phyloP scores from a whole-genome alignment of 2,329 filamentous ascomycete species.

The Neonectria faginata region DNA sequence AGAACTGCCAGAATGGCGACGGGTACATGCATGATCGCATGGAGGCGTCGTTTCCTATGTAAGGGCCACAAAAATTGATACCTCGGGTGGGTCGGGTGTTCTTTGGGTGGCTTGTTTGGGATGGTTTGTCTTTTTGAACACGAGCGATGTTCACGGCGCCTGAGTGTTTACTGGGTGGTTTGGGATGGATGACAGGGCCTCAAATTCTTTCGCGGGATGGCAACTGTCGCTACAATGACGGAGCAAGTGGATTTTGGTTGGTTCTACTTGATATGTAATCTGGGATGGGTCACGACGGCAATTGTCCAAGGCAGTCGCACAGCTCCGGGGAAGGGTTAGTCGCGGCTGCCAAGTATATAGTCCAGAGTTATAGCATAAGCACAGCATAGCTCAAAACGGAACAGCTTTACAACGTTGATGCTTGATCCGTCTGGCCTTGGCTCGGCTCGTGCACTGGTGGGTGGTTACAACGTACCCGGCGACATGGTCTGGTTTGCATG shows the following conservation, averaged over 20 bases:
- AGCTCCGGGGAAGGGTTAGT: constrained; percentile 16
- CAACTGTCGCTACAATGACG: constrained; percentile 27
- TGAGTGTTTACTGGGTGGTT: neutral
- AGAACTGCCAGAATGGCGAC: constrained; percentile 32
- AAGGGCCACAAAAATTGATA: constrained; percentile 34
- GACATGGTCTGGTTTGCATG: constrained; percentile 11
- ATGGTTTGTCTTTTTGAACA: constrained; percentile 30
- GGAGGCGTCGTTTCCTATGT: constrained; percentile 43
- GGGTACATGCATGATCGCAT: constrained; percentile 43
- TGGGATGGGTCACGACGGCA: constrained; percentile 5
- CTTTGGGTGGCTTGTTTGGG: constrained; percentile 22
- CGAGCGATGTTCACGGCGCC: constrained; percentile 22
- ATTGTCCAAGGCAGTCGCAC: neutral
- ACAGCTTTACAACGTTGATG: constrained; percentile 7
- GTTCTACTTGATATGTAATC: constrained; percentile 26
- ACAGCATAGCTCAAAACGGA: constrained; percentile 14
- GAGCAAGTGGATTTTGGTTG: constrained; percentile 28
- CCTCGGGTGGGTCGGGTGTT: constrained; percentile 29
- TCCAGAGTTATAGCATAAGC: constrained; percentile 10
- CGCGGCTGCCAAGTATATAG: constrained; percentile 23
- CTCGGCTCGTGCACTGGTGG: neutral
- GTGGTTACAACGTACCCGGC: neutral
- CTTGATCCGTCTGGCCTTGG: neutral
- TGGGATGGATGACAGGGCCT: constrained; percentile 14
- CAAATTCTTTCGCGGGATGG: constrained; percentile 17